phyloP scores from a whole-genome alignment of 177 flowering plant species.

The Vitis hybrid region DNA sequence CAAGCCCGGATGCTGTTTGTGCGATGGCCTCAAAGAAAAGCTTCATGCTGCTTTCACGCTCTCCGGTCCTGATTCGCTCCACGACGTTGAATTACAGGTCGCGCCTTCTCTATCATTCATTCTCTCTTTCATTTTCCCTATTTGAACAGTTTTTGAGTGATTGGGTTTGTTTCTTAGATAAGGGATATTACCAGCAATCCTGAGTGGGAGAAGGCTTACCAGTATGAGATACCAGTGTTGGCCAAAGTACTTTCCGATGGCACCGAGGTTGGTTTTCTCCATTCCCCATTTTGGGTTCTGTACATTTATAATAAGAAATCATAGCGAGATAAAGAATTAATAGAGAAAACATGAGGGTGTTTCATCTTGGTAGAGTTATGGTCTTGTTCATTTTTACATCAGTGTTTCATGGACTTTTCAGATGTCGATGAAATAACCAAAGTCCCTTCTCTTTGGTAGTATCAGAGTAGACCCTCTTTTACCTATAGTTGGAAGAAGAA shows the following conservation, averaged over 20 bases:
- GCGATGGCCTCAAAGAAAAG: conserved; percentile 97
- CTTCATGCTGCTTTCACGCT: conserved; percentile 68
- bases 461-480: no score
- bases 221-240: conserved; percentile 92
- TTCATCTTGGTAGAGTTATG: no score
- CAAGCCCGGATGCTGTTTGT: conserved; percentile 95
- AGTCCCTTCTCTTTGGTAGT: no score
- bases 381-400: no score
- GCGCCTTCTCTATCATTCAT: not conserved
- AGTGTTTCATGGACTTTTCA: no score
- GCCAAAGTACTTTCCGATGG: conserved; percentile 81
- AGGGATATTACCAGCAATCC: conserved; percentile 83
- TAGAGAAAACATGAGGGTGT: no score
- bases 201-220: conserved; percentile 84
- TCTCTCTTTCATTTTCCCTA: not conserved
- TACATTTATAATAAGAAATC: no score
- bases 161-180: conserved; percentile 29
- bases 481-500: no score
- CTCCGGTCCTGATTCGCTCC: conserved; percentile 56
- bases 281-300: conserved; percentile 2
- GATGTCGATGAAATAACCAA: no score
- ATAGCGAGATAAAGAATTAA: no score
- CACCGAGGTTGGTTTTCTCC: conserved; percentile 58
- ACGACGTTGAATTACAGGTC: conserved; percentile 71
- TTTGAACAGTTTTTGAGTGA: not conserved